Conservation (phyloP, 306 rosid species). For the Psophocarpus tetragonolobus region DNA sequence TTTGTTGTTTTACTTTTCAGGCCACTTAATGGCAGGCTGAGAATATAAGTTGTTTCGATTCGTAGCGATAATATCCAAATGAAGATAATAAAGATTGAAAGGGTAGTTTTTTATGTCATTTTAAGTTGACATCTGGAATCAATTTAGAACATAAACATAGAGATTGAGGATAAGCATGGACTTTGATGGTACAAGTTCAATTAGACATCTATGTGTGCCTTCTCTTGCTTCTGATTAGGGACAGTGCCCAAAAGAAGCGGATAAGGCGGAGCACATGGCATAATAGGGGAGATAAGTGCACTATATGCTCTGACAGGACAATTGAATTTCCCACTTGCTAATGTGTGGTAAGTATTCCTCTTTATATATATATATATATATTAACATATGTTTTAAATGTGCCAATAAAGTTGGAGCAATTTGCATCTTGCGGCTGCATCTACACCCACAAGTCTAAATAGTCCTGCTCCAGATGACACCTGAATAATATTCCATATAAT, state of each 20-base stretch:
- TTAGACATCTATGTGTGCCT: not conserved
- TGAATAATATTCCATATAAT: not conserved
- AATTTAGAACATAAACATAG: not conserved
- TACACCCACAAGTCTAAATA: not conserved
- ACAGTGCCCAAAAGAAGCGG: slow-evolving; percentile 24
- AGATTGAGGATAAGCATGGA: slow-evolving; percentile 24
- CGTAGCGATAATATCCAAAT: not conserved
- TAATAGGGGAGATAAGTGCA: not conserved
- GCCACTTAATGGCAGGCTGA: no score
- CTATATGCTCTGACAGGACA: slow-evolving; percentile 18
- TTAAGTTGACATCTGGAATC: not conserved
- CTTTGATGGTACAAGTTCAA: not conserved
- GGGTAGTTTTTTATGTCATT: not conserved
- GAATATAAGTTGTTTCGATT: not conserved
- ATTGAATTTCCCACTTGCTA: slow-evolving; percentile 23
- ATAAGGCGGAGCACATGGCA: slow-evolving; percentile 19
- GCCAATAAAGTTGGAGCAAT: slow-evolving; percentile 15
- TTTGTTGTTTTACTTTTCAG: no score
- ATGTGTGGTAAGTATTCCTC: slow-evolving; percentile 13
- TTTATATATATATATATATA: no score
- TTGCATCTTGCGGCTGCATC: not conserved
- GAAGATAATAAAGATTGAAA: not conserved
- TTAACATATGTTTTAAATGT: not conserved
- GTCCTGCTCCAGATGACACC: slow-evolving; percentile 13
- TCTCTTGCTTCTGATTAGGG: not conserved